Percentiles rank a stretch among this genome's conserved stretches.
These are phyloP conservation scores for Phalaenopsis hybrid DNA, from an alignment of 116 monocot genomes.

Conservation along the genomic window DNA sequence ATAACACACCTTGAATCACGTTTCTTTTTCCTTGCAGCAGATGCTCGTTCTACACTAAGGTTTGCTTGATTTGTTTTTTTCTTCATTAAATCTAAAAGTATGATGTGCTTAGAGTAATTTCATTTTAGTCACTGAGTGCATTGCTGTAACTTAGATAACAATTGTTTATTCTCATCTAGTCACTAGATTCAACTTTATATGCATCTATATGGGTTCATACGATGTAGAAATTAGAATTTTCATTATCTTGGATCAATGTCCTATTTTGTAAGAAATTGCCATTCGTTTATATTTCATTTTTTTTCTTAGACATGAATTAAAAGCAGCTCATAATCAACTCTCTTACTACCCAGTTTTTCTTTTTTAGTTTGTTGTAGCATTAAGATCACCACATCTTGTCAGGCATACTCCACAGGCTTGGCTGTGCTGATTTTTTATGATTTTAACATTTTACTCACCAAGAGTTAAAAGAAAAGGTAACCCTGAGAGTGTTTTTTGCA, in stretches of 20 bases:
- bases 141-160: neutral
- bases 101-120: neutral
- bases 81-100: neutral
- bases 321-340: neutral
- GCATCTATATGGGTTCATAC: neutral
- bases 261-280: neutral
- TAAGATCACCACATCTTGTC: neutral
- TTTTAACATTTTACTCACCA: too few relatives aligned
- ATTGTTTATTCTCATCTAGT: neutral
- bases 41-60: slow-evolving; percentile 82
- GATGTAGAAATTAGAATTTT: neutral
- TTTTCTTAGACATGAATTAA: neutral
- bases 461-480: too few relatives aligned
- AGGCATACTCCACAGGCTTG: too few relatives aligned
- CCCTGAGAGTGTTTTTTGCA: too few relatives aligned
- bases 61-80: slow-evolving; percentile 13
- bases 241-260: neutral
- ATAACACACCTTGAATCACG: slow-evolving; percentile 80
- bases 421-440: too few relatives aligned
- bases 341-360: neutral
- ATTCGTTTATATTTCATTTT: neutral
- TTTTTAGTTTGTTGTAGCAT: neutral
- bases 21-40: slow-evolving; percentile 95
- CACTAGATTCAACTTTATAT: neutral
- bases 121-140: neutral